phyloP scores from a whole-genome alignment of 257 asterid genomes.

The Solanum lignicaule region DNA sequence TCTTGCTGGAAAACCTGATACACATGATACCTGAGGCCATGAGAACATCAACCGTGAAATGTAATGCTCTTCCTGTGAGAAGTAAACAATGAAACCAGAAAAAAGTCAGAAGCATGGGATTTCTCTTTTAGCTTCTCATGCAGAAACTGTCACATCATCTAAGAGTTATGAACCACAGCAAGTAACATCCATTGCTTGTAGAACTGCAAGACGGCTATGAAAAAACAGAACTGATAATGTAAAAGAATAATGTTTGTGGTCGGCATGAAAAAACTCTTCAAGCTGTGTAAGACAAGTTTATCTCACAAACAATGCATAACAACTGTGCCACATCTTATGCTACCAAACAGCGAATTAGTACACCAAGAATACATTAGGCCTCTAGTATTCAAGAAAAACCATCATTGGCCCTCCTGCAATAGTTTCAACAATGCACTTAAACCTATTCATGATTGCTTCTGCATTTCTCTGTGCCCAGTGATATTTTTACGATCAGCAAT shows the following conservation, averaged over 20 bases:
- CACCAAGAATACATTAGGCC: not conserved
- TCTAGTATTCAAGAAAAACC: not conserved
- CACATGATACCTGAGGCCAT: slow-evolving; percentile 83
- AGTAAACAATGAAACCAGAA: slow-evolving; percentile 4
- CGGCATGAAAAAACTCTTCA: not conserved
- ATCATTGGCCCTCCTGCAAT: not conserved
- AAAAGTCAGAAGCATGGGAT: not conserved
- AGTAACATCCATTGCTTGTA: not conserved
- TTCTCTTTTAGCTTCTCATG: not conserved
- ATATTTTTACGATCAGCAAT: not conserved
- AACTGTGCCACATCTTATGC: not conserved
- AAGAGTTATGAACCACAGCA: not conserved
- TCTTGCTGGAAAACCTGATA: slow-evolving; percentile 63
- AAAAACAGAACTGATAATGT: not conserved
- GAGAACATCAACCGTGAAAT: slow-evolving; percentile 61
- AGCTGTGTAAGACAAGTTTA: not conserved
- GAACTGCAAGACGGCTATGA: not conserved
- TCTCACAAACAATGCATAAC: not conserved
- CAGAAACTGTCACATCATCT: not conserved
- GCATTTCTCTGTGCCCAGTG: not conserved
- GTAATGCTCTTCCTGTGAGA: slow-evolving; percentile 77
- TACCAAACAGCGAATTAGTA: not conserved
- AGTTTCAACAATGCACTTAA: not conserved
- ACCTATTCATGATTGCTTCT: not conserved
- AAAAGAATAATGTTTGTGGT: not conserved